A percentile compares a stretch with the other conserved stretches of the same genome.
Conservation (phyloP, 768 basidiomycete genomes). For the Lentinus brumalis region DNA sequence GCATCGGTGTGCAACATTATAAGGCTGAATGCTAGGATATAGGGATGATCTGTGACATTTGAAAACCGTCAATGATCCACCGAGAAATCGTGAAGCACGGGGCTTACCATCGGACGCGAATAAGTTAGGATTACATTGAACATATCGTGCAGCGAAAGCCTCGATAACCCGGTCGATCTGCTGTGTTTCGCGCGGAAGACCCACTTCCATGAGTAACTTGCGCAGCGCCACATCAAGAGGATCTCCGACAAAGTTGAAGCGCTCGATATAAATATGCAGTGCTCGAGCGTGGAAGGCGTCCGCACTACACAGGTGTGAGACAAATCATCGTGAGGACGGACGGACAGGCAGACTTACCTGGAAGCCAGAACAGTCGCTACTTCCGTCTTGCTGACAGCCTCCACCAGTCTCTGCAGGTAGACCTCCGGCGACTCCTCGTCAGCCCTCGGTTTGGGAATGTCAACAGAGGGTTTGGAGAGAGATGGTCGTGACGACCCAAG, state of each 20-base stretch:
- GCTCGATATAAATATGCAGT: slow-evolving; percentile 67
- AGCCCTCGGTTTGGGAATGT: slow-evolving; percentile 52
- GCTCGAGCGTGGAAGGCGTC: slow-evolving; percentile 72
- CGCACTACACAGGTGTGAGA: slow-evolving; percentile 46
- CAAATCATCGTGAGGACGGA: background rate
- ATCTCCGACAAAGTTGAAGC: slow-evolving; percentile 77
- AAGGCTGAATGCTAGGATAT: slow-evolving; percentile 94
- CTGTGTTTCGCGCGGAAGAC: slow-evolving; percentile 93
- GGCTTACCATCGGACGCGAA: slow-evolving; percentile 74
- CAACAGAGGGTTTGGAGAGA: slow-evolving; percentile 43
- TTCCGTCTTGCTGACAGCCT: slow-evolving; percentile 74
- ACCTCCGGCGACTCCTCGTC: slow-evolving; percentile 68
- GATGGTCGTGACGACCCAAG: slow-evolving; percentile 48
- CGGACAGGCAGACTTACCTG: slow-evolving; percentile 49
- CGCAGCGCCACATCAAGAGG: slow-evolving; percentile 93
- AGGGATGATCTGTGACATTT: slow-evolving; percentile 75
- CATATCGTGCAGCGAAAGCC: slow-evolving; percentile 86
- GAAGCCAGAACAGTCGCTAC: slow-evolving; percentile 80
- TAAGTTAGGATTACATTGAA: slow-evolving; percentile 77
- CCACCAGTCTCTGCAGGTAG: slow-evolving; percentile 67
- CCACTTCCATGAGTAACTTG: slow-evolving; percentile 86
- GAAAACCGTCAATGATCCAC: background rate
- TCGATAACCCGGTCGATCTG: slow-evolving; percentile 98
- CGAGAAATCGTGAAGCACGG: too few relatives aligned
- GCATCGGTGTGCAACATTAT: slow-evolving; percentile 99